Evolutionary conservation across 192 early-diverging fungal genomes (phyloP), one percentile per base, ranked within the genome.

Genomic region (Coemansia sp.): DNA sequence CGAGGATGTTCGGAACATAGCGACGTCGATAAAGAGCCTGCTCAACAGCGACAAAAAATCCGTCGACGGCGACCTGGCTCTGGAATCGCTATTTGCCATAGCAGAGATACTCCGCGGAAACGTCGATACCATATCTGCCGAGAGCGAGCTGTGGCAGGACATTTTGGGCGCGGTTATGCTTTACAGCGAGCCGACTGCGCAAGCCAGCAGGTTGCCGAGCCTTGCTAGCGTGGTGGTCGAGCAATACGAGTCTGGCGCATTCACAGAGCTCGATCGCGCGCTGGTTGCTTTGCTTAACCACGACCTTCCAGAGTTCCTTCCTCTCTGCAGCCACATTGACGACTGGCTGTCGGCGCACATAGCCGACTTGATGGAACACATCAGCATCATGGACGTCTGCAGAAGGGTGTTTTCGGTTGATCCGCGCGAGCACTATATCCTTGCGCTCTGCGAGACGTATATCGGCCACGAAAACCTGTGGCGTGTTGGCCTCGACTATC

Each of bases 281-380:
- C 35, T 80, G 29, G 27, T 69, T 49, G 70, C 68, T 61, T 58
- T 81, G 73, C 55, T 83, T 30, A 60, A 53, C 62, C 69, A 84
- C 60, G 64, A 76, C 54, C 49, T 71, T 61, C 56, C 82, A 14
- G 73, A 76, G 42, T 75, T 87, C 35, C 79, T 84, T 36, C 72
- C 82, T 29, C 57, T 63, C 61, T 64, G 72, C 48, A 61, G 47
- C 39, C 71, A 68, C 39, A 75, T 78, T 56, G 81, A 87, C 42
- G 53, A 62, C 4, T 88, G 87, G 87, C 75, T 90, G 9, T 80
- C 85, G 11, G 83, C 87, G 0, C 89, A 90, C 45, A 23, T 86
- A 0, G 62, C 75, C 0, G 86, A 88, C 64, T 67, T 85, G 1
- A 61, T 90, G 74, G 73, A 85, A 28, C 83, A 85, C 6, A 55